Conservation (phyloP, 169 alveolate species). For the Plasmodium knowlesi region DNA sequence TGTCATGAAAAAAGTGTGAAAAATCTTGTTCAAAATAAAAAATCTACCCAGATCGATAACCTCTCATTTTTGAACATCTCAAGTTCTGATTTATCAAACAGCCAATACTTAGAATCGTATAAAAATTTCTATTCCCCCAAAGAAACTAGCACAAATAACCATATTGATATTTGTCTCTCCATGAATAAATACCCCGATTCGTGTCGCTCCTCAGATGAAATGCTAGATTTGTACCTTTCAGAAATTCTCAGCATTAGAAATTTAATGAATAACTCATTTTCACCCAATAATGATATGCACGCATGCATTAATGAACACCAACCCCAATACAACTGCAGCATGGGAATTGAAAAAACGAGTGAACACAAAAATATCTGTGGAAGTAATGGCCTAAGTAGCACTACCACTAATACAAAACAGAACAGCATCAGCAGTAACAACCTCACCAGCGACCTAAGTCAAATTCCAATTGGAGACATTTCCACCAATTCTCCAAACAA, state of each 20-base stretch:
- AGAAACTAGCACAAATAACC: background rate
- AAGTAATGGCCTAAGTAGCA: constrained; percentile 4
- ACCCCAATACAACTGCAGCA: background rate
- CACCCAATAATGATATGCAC: background rate
- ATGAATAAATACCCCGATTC: background rate
- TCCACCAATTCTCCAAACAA: background rate
- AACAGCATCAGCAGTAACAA: background rate
- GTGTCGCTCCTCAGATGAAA: background rate
- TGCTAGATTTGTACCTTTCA: background rate
- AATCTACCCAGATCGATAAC: background rate
- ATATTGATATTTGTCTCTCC: background rate
- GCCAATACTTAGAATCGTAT: background rate
- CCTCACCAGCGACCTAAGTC: background rate
- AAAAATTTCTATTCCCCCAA: background rate
- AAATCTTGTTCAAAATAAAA: constrained; percentile 1
- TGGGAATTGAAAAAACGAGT: background rate
- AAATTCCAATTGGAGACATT: background rate
- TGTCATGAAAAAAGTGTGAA: background rate
- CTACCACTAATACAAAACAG: background rate
- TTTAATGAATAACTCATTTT: background rate
- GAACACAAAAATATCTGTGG: background rate
- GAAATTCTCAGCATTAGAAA: constrained; percentile 3
- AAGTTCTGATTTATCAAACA: background rate
- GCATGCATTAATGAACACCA: background rate
- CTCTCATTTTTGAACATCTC: background rate